Evolutionary conservation across 1,284 basidiomycete species (phyloP).

Genomic region (Ustilago sp.): DNA sequence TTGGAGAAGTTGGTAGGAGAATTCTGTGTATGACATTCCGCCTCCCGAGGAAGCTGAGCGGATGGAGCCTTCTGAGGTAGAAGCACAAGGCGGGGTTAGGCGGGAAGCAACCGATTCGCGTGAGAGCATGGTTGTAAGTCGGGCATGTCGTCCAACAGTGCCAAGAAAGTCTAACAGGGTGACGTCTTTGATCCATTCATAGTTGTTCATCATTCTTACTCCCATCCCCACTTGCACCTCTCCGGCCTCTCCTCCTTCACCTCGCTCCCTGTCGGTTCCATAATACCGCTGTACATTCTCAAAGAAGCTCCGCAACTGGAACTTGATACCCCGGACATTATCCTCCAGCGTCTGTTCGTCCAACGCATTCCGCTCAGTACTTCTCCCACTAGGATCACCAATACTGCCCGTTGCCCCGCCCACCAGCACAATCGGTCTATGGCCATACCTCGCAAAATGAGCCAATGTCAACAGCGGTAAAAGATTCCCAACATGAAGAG

Average conservation of each 20-base stretch:
- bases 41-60: neutral
- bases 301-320: conserved; percentile 81
- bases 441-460: conserved; percentile 86
- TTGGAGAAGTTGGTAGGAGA: conserved; percentile 96
- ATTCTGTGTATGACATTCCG: conserved; percentile 95
- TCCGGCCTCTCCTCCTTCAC: neutral
- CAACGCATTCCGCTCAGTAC: conserved; percentile 82
- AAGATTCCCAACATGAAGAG: conserved; percentile 93
- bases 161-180: conserved; percentile 86
- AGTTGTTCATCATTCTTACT: conserved; percentile 77
- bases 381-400: conserved; percentile 93
- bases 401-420: conserved; percentile 96
- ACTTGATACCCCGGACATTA: conserved; percentile 79
- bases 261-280: neutral
- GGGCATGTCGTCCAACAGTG: conserved; percentile 81
- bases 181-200: conserved; percentile 82
- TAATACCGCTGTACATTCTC: conserved; percentile 71
- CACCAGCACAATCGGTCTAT: conserved; percentile 73
- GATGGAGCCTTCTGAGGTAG: conserved; percentile 61
- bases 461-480: conserved; percentile 86
- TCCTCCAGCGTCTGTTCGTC: conserved; percentile 75
- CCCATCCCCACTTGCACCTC: conserved; percentile 23
- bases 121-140: conserved; percentile 89
- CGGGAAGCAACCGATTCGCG: conserved; percentile 82
- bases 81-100: conserved; percentile 4